Evolutionary conservation across 192 early-diverging fungal genomes (phyloP).

Genomic region (Phlyctochytrium planicorne): DNA sequence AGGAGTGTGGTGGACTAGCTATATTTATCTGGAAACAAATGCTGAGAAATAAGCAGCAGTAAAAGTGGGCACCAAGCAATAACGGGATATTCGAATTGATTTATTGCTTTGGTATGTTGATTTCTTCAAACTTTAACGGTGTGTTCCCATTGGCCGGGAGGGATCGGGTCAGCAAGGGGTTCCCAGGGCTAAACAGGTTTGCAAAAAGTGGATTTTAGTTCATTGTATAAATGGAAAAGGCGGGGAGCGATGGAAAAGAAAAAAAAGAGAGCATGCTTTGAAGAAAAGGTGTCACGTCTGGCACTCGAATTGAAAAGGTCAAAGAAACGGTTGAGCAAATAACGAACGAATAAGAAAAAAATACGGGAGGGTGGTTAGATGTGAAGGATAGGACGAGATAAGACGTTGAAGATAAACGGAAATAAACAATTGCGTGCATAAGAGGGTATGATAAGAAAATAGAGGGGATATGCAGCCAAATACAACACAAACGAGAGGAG

Average conservation of each 20-base stretch:
- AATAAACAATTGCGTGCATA: neutral
- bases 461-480: neutral
- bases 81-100: neutral
- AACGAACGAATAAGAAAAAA: too few species aligned
- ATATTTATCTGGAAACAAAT: neutral
- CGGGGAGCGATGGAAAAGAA: too few species aligned
- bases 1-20: too few species aligned
- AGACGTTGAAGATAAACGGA: conserved; percentile 4
- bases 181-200: conserved; percentile 69
- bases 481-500: neutral
- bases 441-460: neutral
- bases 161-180: conserved; percentile 72
- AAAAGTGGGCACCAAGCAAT: neutral
- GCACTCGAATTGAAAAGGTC: too few species aligned
- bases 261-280: too few species aligned
- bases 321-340: too few species aligned
- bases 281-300: too few species aligned
- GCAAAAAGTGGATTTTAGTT: neutral
- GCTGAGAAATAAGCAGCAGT: neutral
- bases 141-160: conserved; percentile 84
- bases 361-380: too few species aligned
- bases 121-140: conserved; percentile 11
- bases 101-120: neutral
- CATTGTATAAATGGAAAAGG: neutral
- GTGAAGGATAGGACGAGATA: too few species aligned